Base-by-base conservation (phyloP, 305 asterid genomes). In the Rubia peregrina region DNA sequence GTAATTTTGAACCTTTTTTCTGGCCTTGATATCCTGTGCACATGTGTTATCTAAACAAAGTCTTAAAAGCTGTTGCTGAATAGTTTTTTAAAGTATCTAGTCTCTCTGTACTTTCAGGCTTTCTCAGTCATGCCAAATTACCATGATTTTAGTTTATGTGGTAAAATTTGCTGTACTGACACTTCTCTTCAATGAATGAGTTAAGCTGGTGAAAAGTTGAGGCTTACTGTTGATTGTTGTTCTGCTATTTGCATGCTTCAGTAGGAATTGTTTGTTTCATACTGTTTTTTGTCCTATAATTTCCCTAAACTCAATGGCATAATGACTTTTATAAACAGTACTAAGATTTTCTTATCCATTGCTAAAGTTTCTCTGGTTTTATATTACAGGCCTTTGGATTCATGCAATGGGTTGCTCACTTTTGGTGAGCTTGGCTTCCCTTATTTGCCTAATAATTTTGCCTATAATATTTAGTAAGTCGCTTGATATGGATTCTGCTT, bases 381-480 rank as follows among this genome's bases (percentile, higher is more conserved):
- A 57, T 57, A 5, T 73, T 59, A 65, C 76, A 93, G 98, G 89
- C 60, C 96, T 93, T 56, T 93, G 98, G 98, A 65, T 87, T 82
- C 76, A 81, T 74, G 96, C 98, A 67, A 91, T 93, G 95, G 90
- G 89, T 55, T 93, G 98, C 86, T 93, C 98, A 43, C 88, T 93
- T 44, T 82, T 93, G 90, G 98, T 93, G 87, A 93, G 98, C 96
- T 76, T 93, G 89, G 96, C 98, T 76, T 93, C 98, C 36, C 96
- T 93, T 72, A 83, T 93, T 73, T 93, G 98, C 89, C 88, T 90
- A 85, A 78, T 93, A 82, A 68, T 93, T 76, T 86, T 93, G 85
- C 98, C 98, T 72, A 16, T 93, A 48, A 76, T 93, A 69, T 88
- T 90, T 78, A 73, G 97, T 93, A 80, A 89, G 96, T 85, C 42